Base-by-base conservation (phyloP, 345 rosid species). In the Moricandia moricandioides region DNA sequence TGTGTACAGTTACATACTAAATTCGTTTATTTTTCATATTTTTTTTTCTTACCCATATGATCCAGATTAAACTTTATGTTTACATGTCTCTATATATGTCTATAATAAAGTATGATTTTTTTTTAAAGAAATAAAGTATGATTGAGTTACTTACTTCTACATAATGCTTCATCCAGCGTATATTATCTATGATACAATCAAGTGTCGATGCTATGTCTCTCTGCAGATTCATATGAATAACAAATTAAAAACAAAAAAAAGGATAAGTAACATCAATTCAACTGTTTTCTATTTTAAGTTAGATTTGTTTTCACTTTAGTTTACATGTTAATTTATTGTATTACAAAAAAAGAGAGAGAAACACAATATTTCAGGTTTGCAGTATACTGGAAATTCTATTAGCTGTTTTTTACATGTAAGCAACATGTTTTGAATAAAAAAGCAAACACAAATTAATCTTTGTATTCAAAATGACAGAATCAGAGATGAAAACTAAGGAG, bases 141-240 rank as follows among this genome's bases (percentile, higher is more conserved):
- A 34, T 24, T 34, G 5, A 54, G n/a, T 7, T 59, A 67, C 73
- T 68, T 68, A 75, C 79, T 68, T 75, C 79, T 8, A 75, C 69
- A 16, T 8, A 61, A 17, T 6, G 14, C 16, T 75, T 61, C 74
- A 61, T 16, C 27, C 10, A 7, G 31, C 30, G 13, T 65, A 73
- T 55, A 1, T 3, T 1, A 1, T 65, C 49, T 43, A 65, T 3
- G 59, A 73, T 56, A n/a, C 12, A 56, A 0, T 65, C 71, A 56
- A 73, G 78, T n/a, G 16, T 26, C 6, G 78, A 16, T 30, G n/a
- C 17, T 13, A 30, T 0, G 49, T 65, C 71, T 65, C 31, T 29
- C 31, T 29, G 31, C 31, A 29, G 24, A 2, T 21, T 21, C 24
- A 21, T 21, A 21, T 34, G 3, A 7, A 71, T 43, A 21, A 7